Evolutionary conservation across 306 rosid species (phyloP).

Genomic region (Quercus dentata): DNA sequence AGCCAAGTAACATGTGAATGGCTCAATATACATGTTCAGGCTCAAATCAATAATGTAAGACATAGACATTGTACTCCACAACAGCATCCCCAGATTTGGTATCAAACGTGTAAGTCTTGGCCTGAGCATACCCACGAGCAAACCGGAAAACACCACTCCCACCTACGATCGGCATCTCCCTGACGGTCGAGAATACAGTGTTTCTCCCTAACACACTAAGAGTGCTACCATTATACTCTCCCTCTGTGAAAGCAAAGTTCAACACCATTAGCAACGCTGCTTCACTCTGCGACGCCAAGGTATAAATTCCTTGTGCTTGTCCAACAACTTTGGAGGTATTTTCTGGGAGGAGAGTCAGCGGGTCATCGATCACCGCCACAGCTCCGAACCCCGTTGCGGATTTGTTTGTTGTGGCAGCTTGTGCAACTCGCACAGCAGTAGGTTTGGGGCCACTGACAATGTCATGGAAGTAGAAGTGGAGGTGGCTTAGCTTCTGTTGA

Average conservation of each 20-base stretch:
- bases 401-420: too few species aligned
- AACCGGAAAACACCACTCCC: slow-evolving; percentile 24
- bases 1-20: not conserved
- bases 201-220: slow-evolving; percentile 13
- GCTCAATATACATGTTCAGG: slow-evolving; percentile 12
- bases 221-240: slow-evolving; percentile 18
- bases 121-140: slow-evolving; percentile 15
- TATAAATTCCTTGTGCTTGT: slow-evolving; percentile 26
- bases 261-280: slow-evolving; percentile 2
- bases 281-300: slow-evolving; percentile 1
- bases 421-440: too few species aligned
- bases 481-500: too few species aligned
- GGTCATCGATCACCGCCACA: too few species aligned
- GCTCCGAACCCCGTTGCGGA: too few species aligned
- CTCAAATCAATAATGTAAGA: not conserved
- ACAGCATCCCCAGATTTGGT: not conserved
- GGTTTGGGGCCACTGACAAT: too few species aligned
- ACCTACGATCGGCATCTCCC: slow-evolving; percentile 21
- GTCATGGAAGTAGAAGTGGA: too few species aligned
- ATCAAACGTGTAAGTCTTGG: not conserved
- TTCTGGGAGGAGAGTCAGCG: too few species aligned
- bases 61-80: slow-evolving; percentile 21
- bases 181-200: not conserved
- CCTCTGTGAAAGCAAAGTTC: slow-evolving; percentile 8
- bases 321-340: slow-evolving; percentile 35